Percentiles rank a stretch among this genome's conserved stretches.
These are phyloP conservation scores for Colletotrichum shisoi DNA, from an alignment of 2,329 filamentous ascomycete species.

Conservation along the genomic window DNA sequence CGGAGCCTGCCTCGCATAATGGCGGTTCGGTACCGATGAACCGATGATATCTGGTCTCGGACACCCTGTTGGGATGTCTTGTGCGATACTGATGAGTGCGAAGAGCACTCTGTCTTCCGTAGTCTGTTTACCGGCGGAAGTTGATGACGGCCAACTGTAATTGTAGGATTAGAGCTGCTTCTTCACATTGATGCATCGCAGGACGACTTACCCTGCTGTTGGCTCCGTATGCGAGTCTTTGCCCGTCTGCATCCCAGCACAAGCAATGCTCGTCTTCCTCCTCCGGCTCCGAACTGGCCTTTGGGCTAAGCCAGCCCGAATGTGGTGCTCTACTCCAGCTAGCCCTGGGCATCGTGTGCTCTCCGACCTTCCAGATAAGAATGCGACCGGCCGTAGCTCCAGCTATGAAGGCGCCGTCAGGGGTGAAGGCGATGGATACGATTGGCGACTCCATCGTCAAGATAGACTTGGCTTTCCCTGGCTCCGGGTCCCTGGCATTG, in stretches of 20 bases:
- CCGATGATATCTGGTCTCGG: slow-evolving; percentile 1
- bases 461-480: slow-evolving; percentile 63
- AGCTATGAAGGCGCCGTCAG: slow-evolving; percentile 69
- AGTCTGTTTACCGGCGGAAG: slow-evolving; percentile 52
- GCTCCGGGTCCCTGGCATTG: slow-evolving; percentile 64
- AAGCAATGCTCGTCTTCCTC: slow-evolving; percentile 69
- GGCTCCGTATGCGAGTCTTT: slow-evolving; percentile 69
- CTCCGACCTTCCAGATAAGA: slow-evolving; percentile 71
- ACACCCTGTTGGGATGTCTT: slow-evolving; percentile 9
- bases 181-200: background rate
- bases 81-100: background rate
- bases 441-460: slow-evolving; percentile 68
- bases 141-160: slow-evolving; percentile 61
- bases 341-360: slow-evolving; percentile 64
- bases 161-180: slow-evolving; percentile 10
- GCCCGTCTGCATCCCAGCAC: slow-evolving; percentile 68
- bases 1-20: background rate
- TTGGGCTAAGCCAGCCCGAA: slow-evolving; percentile 66
- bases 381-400: slow-evolving; percentile 67
- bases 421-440: slow-evolving; percentile 67
- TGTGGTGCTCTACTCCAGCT: slow-evolving; percentile 66
- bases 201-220: slow-evolving; percentile 65
- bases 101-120: background rate
- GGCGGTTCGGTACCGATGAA: background rate
- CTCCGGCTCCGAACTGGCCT: slow-evolving; percentile 60